Evolutionary conservation across 495 filamentous ascomycete species (phyloP), one percentile per base, ranked within the genome.

Genomic region (Copromyces sp.): DNA sequence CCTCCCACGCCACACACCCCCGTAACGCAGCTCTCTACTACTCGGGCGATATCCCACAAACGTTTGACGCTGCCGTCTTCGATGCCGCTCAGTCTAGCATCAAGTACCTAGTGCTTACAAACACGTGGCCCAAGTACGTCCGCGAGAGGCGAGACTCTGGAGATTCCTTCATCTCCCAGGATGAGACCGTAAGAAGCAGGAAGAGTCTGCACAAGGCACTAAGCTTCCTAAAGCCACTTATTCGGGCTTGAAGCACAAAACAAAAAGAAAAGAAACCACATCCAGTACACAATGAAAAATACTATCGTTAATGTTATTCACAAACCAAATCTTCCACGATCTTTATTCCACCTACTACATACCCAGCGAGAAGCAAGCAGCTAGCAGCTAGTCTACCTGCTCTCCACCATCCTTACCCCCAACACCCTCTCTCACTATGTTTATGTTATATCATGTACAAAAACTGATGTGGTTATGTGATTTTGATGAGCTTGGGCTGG

Each of bases 111-210:
- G 89, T 92, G 2, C 84, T 90, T 72, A 90, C 87, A 7, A 91
- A 91, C 77, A 92, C 90, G 11, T 92, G 90, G 90, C 87, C 87
- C 35, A 90, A 89, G 79, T 90, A 89, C 53, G 84, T 90, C 17
- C 72, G 77, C 29, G 80, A 80, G 70, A 59, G 78, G 39, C 73
- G 80, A 29, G 74, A 47, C 61, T 79, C 74, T 35, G 53, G 29
- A 8, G 78, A 80, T 61, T 68, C 39, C 14, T 69, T 65, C 16
- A 61, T 74, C 29, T 47, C 39, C 3, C 41, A 53, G 35, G 40
- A 68, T 20, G 70, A 61, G 32, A 73, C 17, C 35, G 44, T 35
- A 14, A 53, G 70, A 40, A 74, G 70, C 39, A 65, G 41, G 53
- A 70, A 70, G 69, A 45, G 69, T 12, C 29, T 79, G 17, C 69